Evolutionary conservation across 768 basidiomycete species (phyloP), one percentile per base, ranked within the genome.

Genomic region (Tulasnella sp.): DNA sequence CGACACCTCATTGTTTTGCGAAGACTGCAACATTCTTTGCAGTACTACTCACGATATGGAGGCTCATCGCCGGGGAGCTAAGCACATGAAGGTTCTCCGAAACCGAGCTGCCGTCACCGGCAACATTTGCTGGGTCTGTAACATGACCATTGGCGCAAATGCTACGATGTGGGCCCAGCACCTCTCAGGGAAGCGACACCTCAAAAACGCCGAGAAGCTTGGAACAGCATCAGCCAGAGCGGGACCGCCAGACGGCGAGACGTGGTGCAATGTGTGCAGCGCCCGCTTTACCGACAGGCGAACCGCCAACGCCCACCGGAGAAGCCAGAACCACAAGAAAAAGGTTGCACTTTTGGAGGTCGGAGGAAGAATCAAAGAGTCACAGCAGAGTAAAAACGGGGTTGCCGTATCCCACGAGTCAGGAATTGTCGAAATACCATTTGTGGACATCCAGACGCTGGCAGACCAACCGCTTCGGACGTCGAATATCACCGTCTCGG

Each of bases 21-120:
- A 29, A 13, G 51, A 29, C 26, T 75, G 74, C 51, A 75, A 75
- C 35, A 10, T 75, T 40, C 74, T 75, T 75, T 44, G 23, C n/a
- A n/a, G n/a, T n/a, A n/a, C n/a, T n/a, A n/a, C n/a, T n/a, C n/a
- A n/a, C n/a, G n/a, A n/a, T n/a, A n/a, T 75, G 20, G 44, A 29
- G 35, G 1, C 13, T 10, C 74, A 75, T 37, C 42, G 15, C 32
- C 11, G 42, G 9, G 74, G 74, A 29, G 51, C 42, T 16, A 48
- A 51, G 44, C 74, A 75, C 74, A 75, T 37, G 4, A 44, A 75
- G 51, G 71, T 46, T 46, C 46, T 39, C 39, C n/a, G 32, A 15
- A 48, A 48, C 9, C 71, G 57, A 0, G 57, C 29, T 26, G 57
- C 29, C 57, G 57, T 73, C 71, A 61, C 4, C 57, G 42, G 42